Evolutionary conservation across 2,329 filamentous ascomycete genomes (phyloP).

Genomic region (Samsoniella hepiali): DNA sequence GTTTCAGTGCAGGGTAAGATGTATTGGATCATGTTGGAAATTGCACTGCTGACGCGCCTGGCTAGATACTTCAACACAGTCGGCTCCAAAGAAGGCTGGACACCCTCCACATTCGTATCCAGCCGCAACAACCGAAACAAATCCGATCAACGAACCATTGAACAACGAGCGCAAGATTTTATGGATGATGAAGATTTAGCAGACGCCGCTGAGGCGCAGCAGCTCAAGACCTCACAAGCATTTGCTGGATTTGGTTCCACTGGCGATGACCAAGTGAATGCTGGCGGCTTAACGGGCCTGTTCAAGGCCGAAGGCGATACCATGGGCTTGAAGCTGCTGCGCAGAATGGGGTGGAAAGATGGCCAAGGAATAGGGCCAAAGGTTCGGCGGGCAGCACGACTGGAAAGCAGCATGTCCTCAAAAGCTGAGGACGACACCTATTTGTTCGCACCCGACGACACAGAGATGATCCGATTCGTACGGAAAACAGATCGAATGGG

Average conservation of each 20-base stretch:
- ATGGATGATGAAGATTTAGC: constrained; percentile 98
- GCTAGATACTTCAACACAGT: constrained; percentile 95
- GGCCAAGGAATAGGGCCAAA: constrained; percentile 92
- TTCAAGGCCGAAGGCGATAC: constrained; percentile 74
- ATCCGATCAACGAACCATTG: constrained; percentile 45
- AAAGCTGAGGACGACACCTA: constrained; percentile 51
- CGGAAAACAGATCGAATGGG: constrained; percentile 69
- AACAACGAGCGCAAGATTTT: constrained; percentile 76
- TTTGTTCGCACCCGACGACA: constrained; percentile 83
- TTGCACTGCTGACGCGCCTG: not conserved
- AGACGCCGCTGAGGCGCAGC: constrained; percentile 75
- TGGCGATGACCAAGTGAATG: constrained; percentile 48
- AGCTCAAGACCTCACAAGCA: constrained; percentile 66
- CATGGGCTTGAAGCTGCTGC: constrained; percentile 79
- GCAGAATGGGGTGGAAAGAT: constrained; percentile 93
- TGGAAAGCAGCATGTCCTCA: constrained; percentile 44
- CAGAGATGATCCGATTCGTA: constrained; percentile 62
- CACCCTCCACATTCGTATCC: constrained; percentile 86
- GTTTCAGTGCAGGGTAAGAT: constrained; percentile 88
- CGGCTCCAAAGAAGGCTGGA: constrained; percentile 97
- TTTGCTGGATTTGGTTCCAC: constrained; percentile 76
- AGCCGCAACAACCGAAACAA: constrained; percentile 77
- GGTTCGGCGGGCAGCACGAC: constrained; percentile 68
- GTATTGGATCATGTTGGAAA: not conserved
- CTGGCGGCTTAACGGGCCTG: constrained; percentile 58